These are phyloP conservation scores for Neurospora sp. DNA, from an alignment of 495 filamentous ascomycete genomes.

Conservation along the genomic window DNA sequence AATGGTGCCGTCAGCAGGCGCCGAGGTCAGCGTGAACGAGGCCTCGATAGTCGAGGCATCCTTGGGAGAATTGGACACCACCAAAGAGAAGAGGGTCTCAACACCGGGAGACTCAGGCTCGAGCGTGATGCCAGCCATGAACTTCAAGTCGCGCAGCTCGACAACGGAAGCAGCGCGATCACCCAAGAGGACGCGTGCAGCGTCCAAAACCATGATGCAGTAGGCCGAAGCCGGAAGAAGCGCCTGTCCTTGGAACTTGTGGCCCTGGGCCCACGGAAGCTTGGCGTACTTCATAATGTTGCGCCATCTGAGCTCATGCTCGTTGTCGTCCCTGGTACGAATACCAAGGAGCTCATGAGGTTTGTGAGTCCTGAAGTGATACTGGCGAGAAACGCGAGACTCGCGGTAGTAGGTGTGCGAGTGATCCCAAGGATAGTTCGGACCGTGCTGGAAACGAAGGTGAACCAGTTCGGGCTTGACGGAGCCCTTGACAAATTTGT, in stretches of 20 bases:
- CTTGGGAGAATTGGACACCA: conserved; percentile 3
- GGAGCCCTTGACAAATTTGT: conserved; percentile 28
- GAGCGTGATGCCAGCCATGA: conserved; percentile 40
- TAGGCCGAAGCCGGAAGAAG: conserved; percentile 37
- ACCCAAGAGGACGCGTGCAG: conserved; percentile 19
- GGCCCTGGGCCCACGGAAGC: conserved; percentile 29
- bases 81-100: conserved; percentile 37
- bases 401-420: conserved; percentile 34
- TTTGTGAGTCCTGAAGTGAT: conserved; percentile 26
- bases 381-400: conserved; percentile 36
- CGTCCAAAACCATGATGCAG: conserved; percentile 35
- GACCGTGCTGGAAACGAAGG: conserved; percentile 21
- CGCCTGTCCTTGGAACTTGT: conserved; percentile 34
- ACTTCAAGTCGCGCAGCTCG: conserved; percentile 31
- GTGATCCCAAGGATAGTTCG: conserved; percentile 43
- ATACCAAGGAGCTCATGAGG: conserved; percentile 41
- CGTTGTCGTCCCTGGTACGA: conserved; percentile 33
- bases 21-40: conserved; percentile 27
- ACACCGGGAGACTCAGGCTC: conserved; percentile 34
- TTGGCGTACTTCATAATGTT: conserved; percentile 37
- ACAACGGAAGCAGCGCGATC: conserved; percentile 24
- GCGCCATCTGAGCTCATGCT: conserved; percentile 32
- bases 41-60: conserved; percentile 21
- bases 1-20: conserved; percentile 22
- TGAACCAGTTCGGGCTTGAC: conserved; percentile 13